Conservation (phyloP, 78 protist species). For the slime mould (Dictyostelium discoideum) region dicty_2.7 NC_007090.3:3213501-3214000, state of each 20-base stretch:
- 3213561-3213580: constrained; percentile 32
- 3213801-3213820: constrained; percentile 60
- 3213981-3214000: too few relatives aligned
- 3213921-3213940: too few relatives aligned
- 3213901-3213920: background rate
- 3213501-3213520: background rate
- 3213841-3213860: constrained; percentile 37
- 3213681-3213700: constrained; percentile 79
- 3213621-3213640: constrained; percentile 45
- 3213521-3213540: constrained; percentile 4
- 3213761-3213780: constrained; percentile 78
- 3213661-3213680: constrained; percentile 78
- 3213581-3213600: constrained; percentile 56
- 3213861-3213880: constrained; percentile 10
- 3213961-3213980: too few relatives aligned
- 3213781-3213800: constrained; percentile 28
- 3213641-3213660: constrained; percentile 7
- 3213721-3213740: constrained; percentile 66
- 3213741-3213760: constrained; percentile 60
- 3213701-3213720: constrained; percentile 36
- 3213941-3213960: too few relatives aligned
- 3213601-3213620: constrained; percentile 36
- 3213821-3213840: constrained; percentile 18
- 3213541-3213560: constrained; percentile 34
- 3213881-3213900: background rate